Conservation (phyloP, 257 asterid species). For the Nyctanthes arbortristis region DNA sequence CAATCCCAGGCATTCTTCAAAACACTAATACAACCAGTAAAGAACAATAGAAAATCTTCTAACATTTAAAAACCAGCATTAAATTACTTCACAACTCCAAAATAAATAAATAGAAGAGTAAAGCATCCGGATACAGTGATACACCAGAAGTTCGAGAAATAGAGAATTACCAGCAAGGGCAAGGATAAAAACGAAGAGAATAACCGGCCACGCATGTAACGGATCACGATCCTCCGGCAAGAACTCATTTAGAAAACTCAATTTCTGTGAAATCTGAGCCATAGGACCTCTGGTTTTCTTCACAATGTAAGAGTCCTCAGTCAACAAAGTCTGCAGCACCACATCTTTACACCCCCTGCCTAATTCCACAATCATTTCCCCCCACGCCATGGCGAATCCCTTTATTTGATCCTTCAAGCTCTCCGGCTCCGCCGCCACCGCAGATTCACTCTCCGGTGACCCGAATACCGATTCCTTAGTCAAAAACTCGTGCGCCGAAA, state of each 20-base stretch:
- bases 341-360: slow-evolving; percentile 81
- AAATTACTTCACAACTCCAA: no score
- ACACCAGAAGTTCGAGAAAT: neutral
- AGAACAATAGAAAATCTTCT: neutral
- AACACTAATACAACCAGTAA: neutral
- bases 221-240: slow-evolving; percentile 97
- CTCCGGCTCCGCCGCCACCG: slow-evolving; percentile 45
- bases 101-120: no score
- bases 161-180: slow-evolving; percentile 62
- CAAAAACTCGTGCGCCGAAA: slow-evolving; percentile 35
- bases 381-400: slow-evolving; percentile 91
- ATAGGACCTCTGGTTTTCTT: slow-evolving; percentile 53
- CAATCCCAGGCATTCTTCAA: neutral
- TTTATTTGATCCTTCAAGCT: slow-evolving; percentile 75
- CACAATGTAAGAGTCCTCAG: slow-evolving; percentile 85
- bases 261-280: slow-evolving; percentile 51
- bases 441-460: slow-evolving; percentile 22
- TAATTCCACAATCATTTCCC: slow-evolving; percentile 67
- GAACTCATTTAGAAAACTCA: slow-evolving; percentile 68
- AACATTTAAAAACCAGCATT: neutral
- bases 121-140: neutral
- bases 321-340: slow-evolving; percentile 65
- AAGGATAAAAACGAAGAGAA: slow-evolving; percentile 61
- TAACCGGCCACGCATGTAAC: slow-evolving; percentile 65
- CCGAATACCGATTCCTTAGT: slow-evolving; percentile 16